These are phyloP conservation scores for Spergularia azorica DNA, from an alignment of 179 eudicot genomes.

Conservation along the genomic window DNA sequence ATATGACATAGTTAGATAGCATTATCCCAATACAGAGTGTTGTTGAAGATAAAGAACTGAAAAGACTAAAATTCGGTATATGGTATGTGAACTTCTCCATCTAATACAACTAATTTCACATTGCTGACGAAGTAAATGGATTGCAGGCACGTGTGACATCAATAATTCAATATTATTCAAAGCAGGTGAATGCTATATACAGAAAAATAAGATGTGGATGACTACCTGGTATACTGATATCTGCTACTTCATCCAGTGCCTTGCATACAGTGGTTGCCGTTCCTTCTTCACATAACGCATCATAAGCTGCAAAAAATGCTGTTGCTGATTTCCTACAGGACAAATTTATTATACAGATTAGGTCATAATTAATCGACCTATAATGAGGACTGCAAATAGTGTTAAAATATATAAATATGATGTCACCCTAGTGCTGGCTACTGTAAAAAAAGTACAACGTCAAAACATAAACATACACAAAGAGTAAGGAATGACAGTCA, in stretches of 20 bases:
- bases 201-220: not conserved
- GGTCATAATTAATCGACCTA: slow-evolving; percentile 22
- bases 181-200: not conserved
- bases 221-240: slow-evolving; percentile 79
- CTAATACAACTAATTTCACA: no score
- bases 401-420: not conserved
- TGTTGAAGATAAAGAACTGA: no score
- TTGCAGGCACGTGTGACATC: not conserved
- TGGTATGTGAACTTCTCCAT: slow-evolving; percentile 7
- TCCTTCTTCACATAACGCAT: slow-evolving; percentile 98
- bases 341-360: not conserved
- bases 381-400: not conserved
- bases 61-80: not conserved
- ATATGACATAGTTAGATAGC: no score
- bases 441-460: not conserved
- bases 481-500: no score
- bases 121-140: not conserved
- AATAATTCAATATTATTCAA: not conserved
- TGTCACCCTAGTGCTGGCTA: not conserved
- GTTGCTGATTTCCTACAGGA: slow-evolving; percentile 78
- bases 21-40: no score
- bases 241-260: slow-evolving; percentile 92
- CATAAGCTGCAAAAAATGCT: slow-evolving; percentile 90
- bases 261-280: slow-evolving; percentile 87
- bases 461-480: no score